phyloP scores from a whole-genome alignment of 169 alveolate genomes.

The Cyclospora cayetanensis region DNA sequence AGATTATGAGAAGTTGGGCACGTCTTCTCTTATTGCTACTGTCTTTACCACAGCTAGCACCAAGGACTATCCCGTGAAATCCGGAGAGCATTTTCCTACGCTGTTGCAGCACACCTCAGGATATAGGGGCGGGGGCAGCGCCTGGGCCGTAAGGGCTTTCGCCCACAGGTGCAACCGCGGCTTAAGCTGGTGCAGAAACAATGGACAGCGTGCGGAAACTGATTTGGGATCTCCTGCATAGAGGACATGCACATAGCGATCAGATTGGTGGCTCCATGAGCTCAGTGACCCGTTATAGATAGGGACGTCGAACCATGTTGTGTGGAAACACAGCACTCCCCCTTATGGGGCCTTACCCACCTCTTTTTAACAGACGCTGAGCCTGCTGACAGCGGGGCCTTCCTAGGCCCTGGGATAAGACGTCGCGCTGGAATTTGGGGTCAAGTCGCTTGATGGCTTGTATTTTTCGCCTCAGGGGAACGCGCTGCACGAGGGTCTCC shows the following conservation, averaged over 20 bases:
- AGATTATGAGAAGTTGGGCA: too few relatives aligned
- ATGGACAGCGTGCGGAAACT: conserved; percentile 67
- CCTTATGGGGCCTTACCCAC: too few relatives aligned
- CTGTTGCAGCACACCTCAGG: conserved; percentile 42
- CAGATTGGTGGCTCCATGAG: too few relatives aligned
- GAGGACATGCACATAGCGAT: too few relatives aligned
- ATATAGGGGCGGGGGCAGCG: conserved; percentile 66
- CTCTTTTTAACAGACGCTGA: conserved; percentile 37
- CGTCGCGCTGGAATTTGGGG: not conserved
- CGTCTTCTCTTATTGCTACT: too few relatives aligned
- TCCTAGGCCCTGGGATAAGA: conserved; percentile 26
- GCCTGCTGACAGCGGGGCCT: conserved; percentile 61
- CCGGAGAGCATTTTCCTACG: not conserved
- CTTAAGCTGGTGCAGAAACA: conserved; percentile 66
- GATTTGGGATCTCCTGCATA: conserved; percentile 33
- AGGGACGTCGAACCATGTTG: too few relatives aligned
- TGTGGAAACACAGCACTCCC: too few relatives aligned
- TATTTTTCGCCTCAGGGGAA: conserved; percentile 19
- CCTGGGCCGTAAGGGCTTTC: conserved; percentile 58
- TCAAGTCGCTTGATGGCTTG: conserved; percentile 38
- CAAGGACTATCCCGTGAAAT: not conserved
- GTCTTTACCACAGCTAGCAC: too few relatives aligned
- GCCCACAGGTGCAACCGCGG: conserved; percentile 64
- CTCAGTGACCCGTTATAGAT: too few relatives aligned
- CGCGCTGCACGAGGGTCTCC: not conserved